Conservation (phyloP, 2,329 filamentous ascomycete species). For the Knoxdaviesia capensis region DNA sequence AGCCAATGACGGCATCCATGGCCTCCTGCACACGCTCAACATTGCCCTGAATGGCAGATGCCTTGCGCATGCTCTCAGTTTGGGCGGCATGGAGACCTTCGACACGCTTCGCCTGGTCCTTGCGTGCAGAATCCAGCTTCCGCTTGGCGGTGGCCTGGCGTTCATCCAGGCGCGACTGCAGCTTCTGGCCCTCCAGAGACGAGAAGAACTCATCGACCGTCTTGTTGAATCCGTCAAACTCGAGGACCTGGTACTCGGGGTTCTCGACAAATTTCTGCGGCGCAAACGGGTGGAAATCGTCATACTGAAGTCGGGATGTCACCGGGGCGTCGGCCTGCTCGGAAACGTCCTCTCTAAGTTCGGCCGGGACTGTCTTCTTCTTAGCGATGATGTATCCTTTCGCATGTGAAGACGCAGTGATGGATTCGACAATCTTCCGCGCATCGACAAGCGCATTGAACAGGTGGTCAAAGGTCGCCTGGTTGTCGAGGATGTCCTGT, state of each 20-base stretch:
- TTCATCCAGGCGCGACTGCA: slow-evolving; percentile 67
- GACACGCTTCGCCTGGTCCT: slow-evolving; percentile 69
- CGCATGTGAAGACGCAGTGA: slow-evolving; percentile 43
- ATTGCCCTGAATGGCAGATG: slow-evolving; percentile 78
- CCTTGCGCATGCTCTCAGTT: slow-evolving; percentile 68
- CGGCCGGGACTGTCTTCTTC: slow-evolving; percentile 8
- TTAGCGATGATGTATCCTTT: slow-evolving; percentile 83
- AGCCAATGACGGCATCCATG: slow-evolving; percentile 74
- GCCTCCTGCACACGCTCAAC: slow-evolving; percentile 81
- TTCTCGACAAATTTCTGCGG: slow-evolving; percentile 61
- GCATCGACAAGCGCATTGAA: slow-evolving; percentile 51
- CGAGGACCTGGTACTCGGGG: slow-evolving; percentile 43
- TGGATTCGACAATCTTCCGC: slow-evolving; percentile 43
- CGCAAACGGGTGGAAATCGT: slow-evolving; percentile 88
- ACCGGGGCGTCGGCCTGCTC: slow-evolving; percentile 14
- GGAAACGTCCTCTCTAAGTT: neutral
- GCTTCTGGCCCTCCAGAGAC: slow-evolving; percentile 80
- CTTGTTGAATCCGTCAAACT: slow-evolving; percentile 73
- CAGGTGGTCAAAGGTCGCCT: slow-evolving; percentile 42
- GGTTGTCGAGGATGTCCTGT: slow-evolving; percentile 48
- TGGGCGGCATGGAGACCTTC: slow-evolving; percentile 69
- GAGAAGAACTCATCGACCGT: slow-evolving; percentile 96
- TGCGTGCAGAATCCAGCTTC: slow-evolving; percentile 67
- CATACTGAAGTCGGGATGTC: slow-evolving; percentile 46
- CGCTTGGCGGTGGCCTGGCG: slow-evolving; percentile 62